Evolutionary conservation across 768 basidiomycete species (phyloP), one percentile per base, ranked within the genome.

Genomic region (Xanthoconium stramineum): DNA sequence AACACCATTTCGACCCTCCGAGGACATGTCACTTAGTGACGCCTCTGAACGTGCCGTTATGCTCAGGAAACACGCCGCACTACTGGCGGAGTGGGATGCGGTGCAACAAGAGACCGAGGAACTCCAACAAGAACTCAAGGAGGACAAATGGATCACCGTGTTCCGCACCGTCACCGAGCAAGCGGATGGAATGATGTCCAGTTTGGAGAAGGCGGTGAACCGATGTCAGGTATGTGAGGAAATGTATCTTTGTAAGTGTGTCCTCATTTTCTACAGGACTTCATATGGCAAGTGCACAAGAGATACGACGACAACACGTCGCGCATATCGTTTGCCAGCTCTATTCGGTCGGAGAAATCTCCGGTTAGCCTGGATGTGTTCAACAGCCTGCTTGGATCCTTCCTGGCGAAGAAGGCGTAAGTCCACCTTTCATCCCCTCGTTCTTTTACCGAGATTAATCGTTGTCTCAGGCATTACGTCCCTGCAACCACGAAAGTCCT

Each of bases 181-280:
- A 70, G 95, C 96, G 42, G 92, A 94, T 69, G 93, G 92, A 28
- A 97, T 98, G 96, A 96, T 98, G 93, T 84, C 84, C 30, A 91
- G 91, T 65, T 74, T 99, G 62, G 92, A 98, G 75, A 98, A 96
- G 71, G 93, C 91, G 10, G 85, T 96, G 43, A 86, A 85, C 65
- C 84, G 90, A 61, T 95, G 93, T 76, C 89, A 91, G 77, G 93
- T 92, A 64, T 60, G 85, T 55, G 46, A 68, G 47, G 5, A 20
- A 47, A 29, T 12, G 38, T n/a, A 24, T 43, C 30, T 17, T 13
- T 5, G 15, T 12, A 3, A 28, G 24, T n/a, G 15, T 51, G 35
- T 29, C 30, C 60, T 55, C 39, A 60, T 52, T 40, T 30, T 58
- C 36, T 50, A 3, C 66, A 91, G 90, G 90, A 92, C 65, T 94